A percentile compares a stretch with the other conserved stretches of the same genome.
phyloP scores from a whole-genome alignment of 192 early-diverging fungal genomes.

The Kickxella alabastrina region DNA sequence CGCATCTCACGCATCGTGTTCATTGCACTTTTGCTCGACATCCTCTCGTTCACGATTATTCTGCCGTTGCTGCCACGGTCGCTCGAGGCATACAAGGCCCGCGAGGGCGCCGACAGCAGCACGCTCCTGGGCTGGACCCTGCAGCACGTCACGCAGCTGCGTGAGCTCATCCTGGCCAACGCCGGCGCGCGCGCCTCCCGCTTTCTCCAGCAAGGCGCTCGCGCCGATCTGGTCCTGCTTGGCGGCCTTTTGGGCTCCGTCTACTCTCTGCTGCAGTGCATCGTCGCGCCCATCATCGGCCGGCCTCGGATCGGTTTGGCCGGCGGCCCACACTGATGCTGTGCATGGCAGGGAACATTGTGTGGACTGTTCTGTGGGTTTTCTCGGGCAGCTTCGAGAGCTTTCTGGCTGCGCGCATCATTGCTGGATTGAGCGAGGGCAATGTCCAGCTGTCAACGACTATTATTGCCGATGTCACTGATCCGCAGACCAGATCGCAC shows the following conservation, averaged over 20 bases:
- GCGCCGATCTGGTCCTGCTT: constrained; percentile 71
- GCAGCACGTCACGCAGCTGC: constrained; percentile 6
- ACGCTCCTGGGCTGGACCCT: constrained; percentile 43
- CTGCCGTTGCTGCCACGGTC: constrained; percentile 90
- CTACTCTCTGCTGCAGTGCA: constrained; percentile 92
- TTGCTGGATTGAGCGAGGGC: constrained; percentile 94
- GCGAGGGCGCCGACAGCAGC: constrained; percentile 37
- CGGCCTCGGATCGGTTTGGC: constrained; percentile 72
- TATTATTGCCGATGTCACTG: constrained; percentile 92
- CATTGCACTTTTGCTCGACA: constrained; percentile 84
- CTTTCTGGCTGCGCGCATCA: constrained; percentile 80
- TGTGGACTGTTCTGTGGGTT: constrained; percentile 89
- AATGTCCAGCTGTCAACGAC: constrained; percentile 97
- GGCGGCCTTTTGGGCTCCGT: constrained; percentile 89
- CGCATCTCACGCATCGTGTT: constrained; percentile 60
- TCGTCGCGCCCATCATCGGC: constrained; percentile 83
- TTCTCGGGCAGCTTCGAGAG: constrained; percentile 76
- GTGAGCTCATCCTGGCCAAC: constrained; percentile 11
- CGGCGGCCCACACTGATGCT: constrained; percentile 75
- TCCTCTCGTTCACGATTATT: constrained; percentile 97
- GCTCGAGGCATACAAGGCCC: constrained; percentile 77
- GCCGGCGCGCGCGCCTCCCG: constrained; percentile 30
- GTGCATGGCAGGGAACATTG: constrained; percentile 89
- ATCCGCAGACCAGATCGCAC: constrained; percentile 65
- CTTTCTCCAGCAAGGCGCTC: constrained; percentile 31